Evolutionary conservation across 805 yeast genomes (phyloP), one percentile per base, ranked within the genome.

Genomic region (Tetrapisispora pingtungensis): DNA sequence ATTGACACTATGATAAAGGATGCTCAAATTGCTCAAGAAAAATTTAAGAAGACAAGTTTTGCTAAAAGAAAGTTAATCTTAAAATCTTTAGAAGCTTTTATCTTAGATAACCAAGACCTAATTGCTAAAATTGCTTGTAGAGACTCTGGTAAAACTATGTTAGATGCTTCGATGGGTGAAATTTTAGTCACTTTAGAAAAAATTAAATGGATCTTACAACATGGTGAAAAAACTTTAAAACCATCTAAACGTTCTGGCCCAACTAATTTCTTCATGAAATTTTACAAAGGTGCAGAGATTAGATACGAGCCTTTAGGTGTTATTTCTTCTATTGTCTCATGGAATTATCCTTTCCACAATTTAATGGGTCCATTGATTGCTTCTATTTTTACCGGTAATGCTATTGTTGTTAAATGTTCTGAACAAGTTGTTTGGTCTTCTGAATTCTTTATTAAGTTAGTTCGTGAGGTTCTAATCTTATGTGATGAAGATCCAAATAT

Each of bases 291-390:
- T 44, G 97, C 96, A 4, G 93, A 90, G 64, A 90, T 93, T 15
- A 73, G 94, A 50, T 93, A 93, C 62, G 95, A 89, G 62, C 97
- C 98, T 0, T 65, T 90, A 44, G 84, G 81, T 13, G 86, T 84
- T 12, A 90, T 90, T 22, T 75, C 94, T 7, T 95, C 97, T 0
- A 70, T 93, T 48, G 86, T 93, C 1, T 85, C 96, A 3, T 93
- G 99, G 99, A 93, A 93, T 59, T 93, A 93, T 61, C 98, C 99
- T 0, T 81, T 93, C 64, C 98, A 93, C 62, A 93, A 93, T 63
- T 68, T 89, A 42, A 66, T 93, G 72, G 97, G 97, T 3, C 98
- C 98, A 1, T 72, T 93, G 1, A 79, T 89, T 45, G 94, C 97
- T 2, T 77, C 90, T 1, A 63, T 93, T 22, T 86, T 89, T 59